Evolutionary conservation across 345 rosid genomes (phyloP), one percentile per base, ranked within the genome.

Genomic region (Combretum micranthum): DNA sequence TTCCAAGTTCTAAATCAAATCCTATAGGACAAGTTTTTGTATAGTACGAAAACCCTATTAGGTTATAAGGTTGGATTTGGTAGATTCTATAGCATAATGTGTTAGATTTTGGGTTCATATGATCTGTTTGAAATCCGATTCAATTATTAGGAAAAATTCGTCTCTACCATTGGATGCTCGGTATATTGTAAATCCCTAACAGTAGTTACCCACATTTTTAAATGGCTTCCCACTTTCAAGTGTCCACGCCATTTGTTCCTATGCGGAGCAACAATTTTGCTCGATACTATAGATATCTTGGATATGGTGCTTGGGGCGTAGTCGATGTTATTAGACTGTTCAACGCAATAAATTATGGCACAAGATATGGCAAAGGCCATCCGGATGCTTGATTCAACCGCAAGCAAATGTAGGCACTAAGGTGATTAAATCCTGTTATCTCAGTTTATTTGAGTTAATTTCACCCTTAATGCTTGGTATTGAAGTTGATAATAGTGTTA

Each of bases 271-370:
- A 69, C 49, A 61, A 69, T 50, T 76, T 81, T 37, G 79, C 65
- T 53, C 78, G 86, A 57, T 67, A 72, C 44, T 74, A 72, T 44
- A 78, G 59, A 22, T 59, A 61, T 39, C 11, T 76, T 16, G 55
- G 26, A 1, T 6, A 19, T 7, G 55, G 49, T 42, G 57, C 68
- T 15, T 84, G 86, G 83, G 82, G 60, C 47, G 76, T 81, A 1
- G 84, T 79, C 20, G 90, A 81, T 66, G 70, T 75, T 4, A 75
- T 81, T 84, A 57, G 86, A 84, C 20, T 53, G 44, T 46, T 2
- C 79, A 47, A 76, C 51, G 73, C 72, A n/a, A 52, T 37, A 45
- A 66, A 70, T 0, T 5, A 18, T 3, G 20, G 13, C 10, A 16
- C 43, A 5, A 64, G 10, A 11, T 78, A 69, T 64, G 72, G 53